These are phyloP conservation scores for Venturia oleaginea DNA, from an alignment of 2,329 filamentous ascomycete species.

Conservation along the genomic window DNA sequence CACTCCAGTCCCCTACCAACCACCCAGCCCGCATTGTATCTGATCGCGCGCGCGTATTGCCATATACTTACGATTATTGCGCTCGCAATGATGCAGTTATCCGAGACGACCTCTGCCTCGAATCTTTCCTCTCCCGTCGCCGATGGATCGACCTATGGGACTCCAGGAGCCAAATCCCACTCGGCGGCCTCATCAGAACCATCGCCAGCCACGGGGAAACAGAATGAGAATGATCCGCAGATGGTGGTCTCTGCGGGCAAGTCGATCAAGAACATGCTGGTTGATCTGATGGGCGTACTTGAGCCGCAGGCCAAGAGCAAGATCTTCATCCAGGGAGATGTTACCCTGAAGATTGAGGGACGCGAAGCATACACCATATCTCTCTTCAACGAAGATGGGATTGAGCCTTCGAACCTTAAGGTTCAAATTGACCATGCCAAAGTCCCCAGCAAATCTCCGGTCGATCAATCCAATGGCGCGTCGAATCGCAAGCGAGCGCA, in stretches of 20 bases:
- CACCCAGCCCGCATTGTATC: neutral
- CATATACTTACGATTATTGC: neutral
- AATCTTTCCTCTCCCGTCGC: neutral
- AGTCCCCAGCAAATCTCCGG: neutral
- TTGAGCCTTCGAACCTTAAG: constrained; percentile 10
- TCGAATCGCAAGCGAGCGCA: neutral
- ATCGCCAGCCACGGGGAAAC: neutral
- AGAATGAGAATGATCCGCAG: constrained; percentile 7
- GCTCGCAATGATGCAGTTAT: constrained; percentile 4
- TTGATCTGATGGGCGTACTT: constrained; percentile 8
- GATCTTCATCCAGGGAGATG: constrained; percentile 11
- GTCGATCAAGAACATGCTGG: constrained; percentile 11
- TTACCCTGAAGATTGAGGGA: constrained; percentile 9
- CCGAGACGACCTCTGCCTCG: constrained; percentile 1
- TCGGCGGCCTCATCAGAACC: constrained; percentile 3
- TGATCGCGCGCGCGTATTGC: neutral
- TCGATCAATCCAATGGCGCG: neutral
- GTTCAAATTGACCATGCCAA: constrained; percentile 5
- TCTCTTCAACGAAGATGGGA: constrained; percentile 6
- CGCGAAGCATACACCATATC: constrained; percentile 10
- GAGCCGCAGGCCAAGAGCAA: constrained; percentile 7
- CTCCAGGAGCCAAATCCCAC: constrained; percentile 1
- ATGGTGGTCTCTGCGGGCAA: constrained; percentile 8
- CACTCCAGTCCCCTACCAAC: neutral
- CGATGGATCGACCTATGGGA: constrained; percentile 9